These are phyloP conservation scores for Tetramitus jugosus DNA, from an alignment of 208 protist species.

Conservation along the genomic window DNA sequence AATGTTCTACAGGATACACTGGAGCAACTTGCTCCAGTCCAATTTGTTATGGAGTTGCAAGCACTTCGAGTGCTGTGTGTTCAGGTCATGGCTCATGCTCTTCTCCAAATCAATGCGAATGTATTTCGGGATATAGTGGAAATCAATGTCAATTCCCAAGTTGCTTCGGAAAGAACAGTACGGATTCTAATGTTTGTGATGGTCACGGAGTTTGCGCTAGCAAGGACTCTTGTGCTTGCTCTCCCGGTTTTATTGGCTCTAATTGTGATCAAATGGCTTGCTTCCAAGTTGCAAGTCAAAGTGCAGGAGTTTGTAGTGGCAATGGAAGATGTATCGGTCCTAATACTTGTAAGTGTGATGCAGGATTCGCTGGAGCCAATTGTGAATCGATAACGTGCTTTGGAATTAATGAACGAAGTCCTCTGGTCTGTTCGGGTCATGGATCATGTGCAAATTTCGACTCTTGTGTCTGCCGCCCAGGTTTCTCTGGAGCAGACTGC, in stretches of 20 bases:
- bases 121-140: not conserved
- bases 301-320: too few relatives aligned
- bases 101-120: not conserved
- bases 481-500: not conserved
- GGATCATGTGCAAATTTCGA: not conserved
- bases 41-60: not conserved
- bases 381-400: not conserved
- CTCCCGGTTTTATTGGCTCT: not conserved
- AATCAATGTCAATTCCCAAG: conserved; percentile 2
- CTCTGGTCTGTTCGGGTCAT: not conserved
- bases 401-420: not conserved
- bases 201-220: not conserved
- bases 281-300: not conserved
- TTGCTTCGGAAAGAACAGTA: not conserved
- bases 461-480: not conserved
- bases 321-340: too few relatives aligned
- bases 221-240: not conserved
- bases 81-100: not conserved
- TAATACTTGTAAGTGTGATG: too few relatives aligned
- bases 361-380: not conserved
- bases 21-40: not conserved
- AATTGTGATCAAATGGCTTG: too few relatives aligned
- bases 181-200: not conserved
- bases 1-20: not conserved
- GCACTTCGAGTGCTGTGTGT: not conserved